phyloP scores from a whole-genome alignment of 345 rosid genomes.

The Cardamine occulta region DNA sequence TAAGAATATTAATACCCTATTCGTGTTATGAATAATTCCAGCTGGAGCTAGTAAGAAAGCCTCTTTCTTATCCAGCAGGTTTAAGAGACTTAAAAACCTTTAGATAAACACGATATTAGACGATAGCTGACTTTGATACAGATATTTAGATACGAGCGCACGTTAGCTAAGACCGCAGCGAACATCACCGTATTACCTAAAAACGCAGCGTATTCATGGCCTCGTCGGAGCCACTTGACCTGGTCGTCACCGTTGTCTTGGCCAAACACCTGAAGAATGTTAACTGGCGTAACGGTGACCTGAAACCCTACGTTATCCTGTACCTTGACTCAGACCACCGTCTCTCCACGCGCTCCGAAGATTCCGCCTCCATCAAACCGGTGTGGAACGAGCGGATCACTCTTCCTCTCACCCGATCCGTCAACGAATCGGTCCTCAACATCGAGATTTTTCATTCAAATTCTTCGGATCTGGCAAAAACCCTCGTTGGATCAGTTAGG shows the following conservation, averaged over 20 bases:
- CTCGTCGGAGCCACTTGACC: conserved; percentile 44
- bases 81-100: not conserved
- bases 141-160: conserved; percentile 37
- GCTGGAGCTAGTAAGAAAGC: conserved; percentile 15
- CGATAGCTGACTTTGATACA: not conserved
- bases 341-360: conserved; percentile 57
- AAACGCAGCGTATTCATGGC: conserved; percentile 47
- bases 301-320: conserved; percentile 59
- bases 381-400: conserved; percentile 62
- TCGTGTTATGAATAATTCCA: conserved; percentile 4
- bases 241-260: conserved; percentile 51
- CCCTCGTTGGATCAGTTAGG: conserved; percentile 62
- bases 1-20: conserved; percentile 13
- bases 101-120: not conserved
- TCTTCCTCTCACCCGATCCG: conserved; percentile 52
- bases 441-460: conserved; percentile 58
- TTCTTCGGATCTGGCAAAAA: conserved; percentile 55
- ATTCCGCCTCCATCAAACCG: conserved; percentile 45
- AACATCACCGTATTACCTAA: conserved; percentile 31
- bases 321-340: conserved; percentile 54
- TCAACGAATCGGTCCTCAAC: conserved; percentile 54
- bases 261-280: conserved; percentile 70
- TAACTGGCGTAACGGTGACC: conserved; percentile 67
- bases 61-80: conserved; percentile 5
- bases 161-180: conserved; percentile 41